These are phyloP conservation scores for Phytophthora pinifolia DNA, from an alignment of 352 stramenopile genomes.

Conservation along the genomic window DNA sequence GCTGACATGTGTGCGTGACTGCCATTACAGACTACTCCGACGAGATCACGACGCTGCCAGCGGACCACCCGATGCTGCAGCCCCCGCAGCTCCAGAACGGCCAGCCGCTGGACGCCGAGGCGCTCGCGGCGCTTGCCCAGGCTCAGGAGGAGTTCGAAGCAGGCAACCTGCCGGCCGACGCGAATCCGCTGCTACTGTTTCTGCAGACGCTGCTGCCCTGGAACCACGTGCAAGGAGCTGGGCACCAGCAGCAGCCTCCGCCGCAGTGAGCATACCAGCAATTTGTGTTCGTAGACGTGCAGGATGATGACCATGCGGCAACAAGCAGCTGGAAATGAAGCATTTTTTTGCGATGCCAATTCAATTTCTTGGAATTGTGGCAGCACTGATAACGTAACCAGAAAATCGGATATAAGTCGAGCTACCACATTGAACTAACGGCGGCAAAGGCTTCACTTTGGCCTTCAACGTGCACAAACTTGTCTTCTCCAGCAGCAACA, in stretches of 20 bases:
- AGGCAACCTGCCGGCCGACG: conserved; percentile 72
- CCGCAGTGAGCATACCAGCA: conserved; percentile 15
- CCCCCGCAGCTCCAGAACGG: conserved; percentile 61
- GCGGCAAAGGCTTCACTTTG: no score
- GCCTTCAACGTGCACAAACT: no score
- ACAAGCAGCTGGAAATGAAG: conserved; percentile 3
- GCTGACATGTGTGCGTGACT: background rate
- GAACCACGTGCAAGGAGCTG: conserved; percentile 77
- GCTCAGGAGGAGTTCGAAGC: conserved; percentile 65
- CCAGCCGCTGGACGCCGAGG: conserved; percentile 58
- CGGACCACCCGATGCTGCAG: conserved; percentile 85
- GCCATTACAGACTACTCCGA: conserved; percentile 73
- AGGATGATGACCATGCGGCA: background rate
- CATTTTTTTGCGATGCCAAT: no score
- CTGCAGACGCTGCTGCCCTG: conserved; percentile 83
- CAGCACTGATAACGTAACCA: no score
- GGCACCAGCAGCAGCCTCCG: conserved; percentile 22
- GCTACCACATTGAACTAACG: no score
- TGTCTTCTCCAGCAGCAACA: no score
- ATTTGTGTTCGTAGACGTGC: background rate
- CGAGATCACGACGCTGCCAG: conserved; percentile 82
- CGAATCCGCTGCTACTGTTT: conserved; percentile 84
- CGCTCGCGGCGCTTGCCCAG: conserved; percentile 52
- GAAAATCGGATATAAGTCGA: no score
- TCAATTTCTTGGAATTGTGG: no score